Percentiles rank a stretch among this genome's conserved stretches.
Conservation (phyloP, 768 basidiomycete genomes). For the Strobilomyces confusus region DNA sequence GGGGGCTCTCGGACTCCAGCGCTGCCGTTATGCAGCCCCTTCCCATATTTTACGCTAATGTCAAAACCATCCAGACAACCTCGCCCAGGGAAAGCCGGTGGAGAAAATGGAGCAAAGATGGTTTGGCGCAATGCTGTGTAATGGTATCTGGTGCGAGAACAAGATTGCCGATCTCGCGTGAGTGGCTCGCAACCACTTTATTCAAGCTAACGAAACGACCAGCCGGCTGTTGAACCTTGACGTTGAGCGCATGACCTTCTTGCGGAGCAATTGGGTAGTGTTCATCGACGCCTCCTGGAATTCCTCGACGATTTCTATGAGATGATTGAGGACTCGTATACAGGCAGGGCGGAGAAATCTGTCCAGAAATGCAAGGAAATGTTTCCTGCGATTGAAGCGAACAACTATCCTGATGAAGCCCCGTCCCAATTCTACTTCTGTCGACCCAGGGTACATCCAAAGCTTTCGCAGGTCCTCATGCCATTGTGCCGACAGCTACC, state of each 20-base stretch:
- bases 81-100: no score
- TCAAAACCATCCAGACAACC: no score
- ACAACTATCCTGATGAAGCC: neutral
- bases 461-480: neutral
- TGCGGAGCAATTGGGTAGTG: neutral
- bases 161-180: no score
- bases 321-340: fast-evolving
- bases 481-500: no score
- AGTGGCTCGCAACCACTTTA: no score
- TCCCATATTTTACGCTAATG: no score
- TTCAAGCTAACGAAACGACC: neutral
- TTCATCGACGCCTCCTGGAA: no score
- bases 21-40: fast-evolving
- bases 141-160: no score
- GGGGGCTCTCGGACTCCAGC: constrained; percentile 1
- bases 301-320: no score
- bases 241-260: neutral
- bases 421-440: neutral
- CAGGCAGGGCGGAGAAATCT: fast-evolving
- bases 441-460: no score
- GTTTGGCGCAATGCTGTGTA: neutral
- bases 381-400: neutral
- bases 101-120: constrained; percentile 3
- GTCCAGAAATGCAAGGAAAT: neutral
- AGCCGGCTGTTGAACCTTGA: neutral